These are phyloP conservation scores for Claviceps humidiphila DNA, from an alignment of 2,329 filamentous ascomycete species.

Conservation along the genomic window DNA sequence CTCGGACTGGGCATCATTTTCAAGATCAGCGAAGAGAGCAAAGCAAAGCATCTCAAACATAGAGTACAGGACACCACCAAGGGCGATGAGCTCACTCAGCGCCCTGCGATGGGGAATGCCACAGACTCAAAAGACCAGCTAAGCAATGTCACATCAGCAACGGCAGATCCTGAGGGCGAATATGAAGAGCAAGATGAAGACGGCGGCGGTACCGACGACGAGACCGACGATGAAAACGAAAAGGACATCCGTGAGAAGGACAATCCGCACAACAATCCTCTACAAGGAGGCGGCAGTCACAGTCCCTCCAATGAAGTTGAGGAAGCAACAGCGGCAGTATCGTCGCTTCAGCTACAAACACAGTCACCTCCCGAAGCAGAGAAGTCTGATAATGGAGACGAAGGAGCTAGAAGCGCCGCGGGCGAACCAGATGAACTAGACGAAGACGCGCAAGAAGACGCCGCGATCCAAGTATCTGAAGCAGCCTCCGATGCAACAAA, in stretches of 20 bases:
- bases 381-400: neutral
- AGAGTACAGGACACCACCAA: constrained; percentile 14
- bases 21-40: constrained; percentile 77
- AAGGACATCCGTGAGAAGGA: constrained; percentile 10
- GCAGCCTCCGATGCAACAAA: constrained; percentile 5
- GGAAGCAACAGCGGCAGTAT: constrained; percentile 12
- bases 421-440: constrained; percentile 6
- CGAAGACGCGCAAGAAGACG: constrained; percentile 6
- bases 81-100: constrained; percentile 11
- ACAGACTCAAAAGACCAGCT: constrained; percentile 7
- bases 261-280: constrained; percentile 23
- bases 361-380: constrained; percentile 4
- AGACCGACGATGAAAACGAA: constrained; percentile 14
- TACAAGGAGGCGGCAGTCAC: constrained; percentile 17
- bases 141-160: constrained; percentile 6
- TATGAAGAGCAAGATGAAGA: constrained; percentile 12
- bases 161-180: constrained; percentile 17
- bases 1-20: constrained; percentile 84
- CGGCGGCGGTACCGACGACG: constrained; percentile 15
- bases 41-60: constrained; percentile 66
- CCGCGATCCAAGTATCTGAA: constrained; percentile 9
- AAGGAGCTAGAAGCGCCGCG: neutral
- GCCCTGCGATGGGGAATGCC: constrained; percentile 7
- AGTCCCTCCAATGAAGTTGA: constrained; percentile 15
- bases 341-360: constrained; percentile 13